Conservation (phyloP, 1,284 basidiomycete genomes). For the Gymnopus androsaceus region DNA sequence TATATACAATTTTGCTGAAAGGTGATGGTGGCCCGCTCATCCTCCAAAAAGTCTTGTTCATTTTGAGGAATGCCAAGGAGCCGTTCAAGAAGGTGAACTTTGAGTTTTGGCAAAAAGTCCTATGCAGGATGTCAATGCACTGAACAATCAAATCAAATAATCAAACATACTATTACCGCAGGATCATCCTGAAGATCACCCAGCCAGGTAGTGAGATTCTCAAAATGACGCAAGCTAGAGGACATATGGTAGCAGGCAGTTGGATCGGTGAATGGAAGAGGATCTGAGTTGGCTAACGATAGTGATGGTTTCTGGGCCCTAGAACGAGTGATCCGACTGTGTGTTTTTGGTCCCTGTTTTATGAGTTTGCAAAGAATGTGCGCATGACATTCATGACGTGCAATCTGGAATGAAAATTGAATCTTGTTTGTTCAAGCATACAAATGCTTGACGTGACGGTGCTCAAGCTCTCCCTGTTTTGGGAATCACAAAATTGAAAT, state of each 20-base stretch:
- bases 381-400: slow-evolving; percentile 24
- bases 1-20: neutral
- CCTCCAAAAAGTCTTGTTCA: neutral
- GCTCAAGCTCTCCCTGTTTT: slow-evolving; percentile 33
- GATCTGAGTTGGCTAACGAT: slow-evolving; percentile 17
- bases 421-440: slow-evolving; percentile 35
- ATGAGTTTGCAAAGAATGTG: neutral
- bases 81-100: neutral
- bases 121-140: neutral
- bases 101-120: neutral
- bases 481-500: neutral
- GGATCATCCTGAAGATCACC: neutral
- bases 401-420: slow-evolving; percentile 26
- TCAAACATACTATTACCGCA: neutral
- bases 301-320: neutral
- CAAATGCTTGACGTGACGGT: slow-evolving; percentile 32
- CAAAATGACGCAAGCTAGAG: neutral
- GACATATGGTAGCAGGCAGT: slow-evolving; percentile 21
- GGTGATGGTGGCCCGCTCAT: neutral
- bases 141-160: neutral
- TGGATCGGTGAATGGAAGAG: slow-evolving; percentile 11
- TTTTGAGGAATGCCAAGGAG: neutral
- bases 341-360: neutral
- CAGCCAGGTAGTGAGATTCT: neutral
- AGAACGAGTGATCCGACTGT: neutral